phyloP scores from a whole-genome alignment of 805 yeast genomes.

The Pichia exigua region DNA sequence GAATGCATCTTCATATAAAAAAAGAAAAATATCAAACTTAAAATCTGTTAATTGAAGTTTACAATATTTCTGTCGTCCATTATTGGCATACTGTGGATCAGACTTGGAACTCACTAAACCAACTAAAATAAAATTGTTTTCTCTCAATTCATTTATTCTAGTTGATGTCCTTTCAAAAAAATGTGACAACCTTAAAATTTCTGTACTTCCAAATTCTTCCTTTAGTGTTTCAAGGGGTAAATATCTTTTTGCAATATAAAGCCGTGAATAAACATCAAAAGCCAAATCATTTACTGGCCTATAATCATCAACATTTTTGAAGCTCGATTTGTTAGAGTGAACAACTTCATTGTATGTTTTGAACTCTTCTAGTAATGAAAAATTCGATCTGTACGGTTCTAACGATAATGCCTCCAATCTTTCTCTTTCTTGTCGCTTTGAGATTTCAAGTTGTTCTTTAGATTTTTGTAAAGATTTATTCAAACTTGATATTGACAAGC shows the following conservation, averaged over 20 bases:
- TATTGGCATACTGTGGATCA: conserved; percentile 38
- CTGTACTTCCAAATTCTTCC: conserved; percentile 37
- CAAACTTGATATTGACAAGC: not conserved
- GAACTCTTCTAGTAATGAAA: not conserved
- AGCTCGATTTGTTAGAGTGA: not conserved
- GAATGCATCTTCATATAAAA: conserved; percentile 61
- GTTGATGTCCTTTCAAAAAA: conserved; percentile 69
- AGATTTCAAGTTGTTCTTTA: not conserved
- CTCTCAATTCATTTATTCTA: conserved; percentile 56
- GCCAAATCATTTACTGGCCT: conserved; percentile 7
- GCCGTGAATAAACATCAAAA: conserved; percentile 38
- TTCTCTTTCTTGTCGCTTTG: not conserved
- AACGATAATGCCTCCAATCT: not conserved
- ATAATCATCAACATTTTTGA: not conserved
- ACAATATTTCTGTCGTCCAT: conserved; percentile 43
- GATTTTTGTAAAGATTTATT: not conserved
- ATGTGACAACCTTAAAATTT: conserved; percentile 50
- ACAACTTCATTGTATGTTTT: not conserved
- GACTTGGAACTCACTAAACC: conserved; percentile 61
- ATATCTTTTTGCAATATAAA: conserved; percentile 39
- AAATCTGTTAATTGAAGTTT: conserved; percentile 64
- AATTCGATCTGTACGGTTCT: not conserved
- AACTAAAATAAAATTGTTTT: conserved; percentile 71
- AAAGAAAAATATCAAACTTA: conserved; percentile 44
- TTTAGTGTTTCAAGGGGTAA: conserved; percentile 31